These are phyloP conservation scores for Ophioceras dolichostomum DNA, from an alignment of 2,329 filamentous ascomycete genomes.

Conservation along the genomic window DNA sequence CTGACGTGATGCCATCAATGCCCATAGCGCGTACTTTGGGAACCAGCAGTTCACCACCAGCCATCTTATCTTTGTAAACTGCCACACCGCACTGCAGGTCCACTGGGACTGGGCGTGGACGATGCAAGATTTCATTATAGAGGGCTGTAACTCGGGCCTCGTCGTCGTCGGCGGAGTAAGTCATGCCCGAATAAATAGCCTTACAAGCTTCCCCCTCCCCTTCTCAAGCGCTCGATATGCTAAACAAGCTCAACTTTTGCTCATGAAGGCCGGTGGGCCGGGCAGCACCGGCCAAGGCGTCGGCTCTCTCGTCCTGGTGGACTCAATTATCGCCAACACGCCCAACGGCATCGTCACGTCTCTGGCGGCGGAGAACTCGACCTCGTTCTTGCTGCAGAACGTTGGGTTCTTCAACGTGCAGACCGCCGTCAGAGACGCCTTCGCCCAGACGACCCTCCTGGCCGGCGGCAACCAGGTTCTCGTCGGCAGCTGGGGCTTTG, in stretches of 20 bases:
- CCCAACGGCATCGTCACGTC: neutral
- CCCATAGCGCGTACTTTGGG: conserved; percentile 34
- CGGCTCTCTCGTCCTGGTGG: conserved; percentile 1
- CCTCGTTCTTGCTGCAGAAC: neutral
- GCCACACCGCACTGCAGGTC: conserved; percentile 54
- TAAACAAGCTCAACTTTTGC: too few species aligned
- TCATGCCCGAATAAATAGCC: neutral
- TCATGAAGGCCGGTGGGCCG: neutral
- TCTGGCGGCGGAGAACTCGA: conserved; percentile 1
- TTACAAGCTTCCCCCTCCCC: too few species aligned
- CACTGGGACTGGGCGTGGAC: conserved; percentile 69
- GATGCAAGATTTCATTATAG: conserved; percentile 51
- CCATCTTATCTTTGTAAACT: conserved; percentile 51
- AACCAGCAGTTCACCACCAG: conserved; percentile 60
- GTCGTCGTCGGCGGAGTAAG: conserved; percentile 1
- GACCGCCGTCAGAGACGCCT: neutral
- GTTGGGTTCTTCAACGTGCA: conserved; percentile 2
- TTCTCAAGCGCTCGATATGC: too few species aligned
- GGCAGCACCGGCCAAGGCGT: neutral
- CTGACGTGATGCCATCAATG: too few species aligned
- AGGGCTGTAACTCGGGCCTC: conserved; percentile 31
- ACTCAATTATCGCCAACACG: conserved; percentile 1
- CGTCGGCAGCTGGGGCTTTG: conserved; percentile 3
- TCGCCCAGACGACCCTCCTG: neutral
- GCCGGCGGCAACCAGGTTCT: neutral